Conservation (phyloP, 495 filamentous ascomycete species). For the Podospora conica region DNA sequence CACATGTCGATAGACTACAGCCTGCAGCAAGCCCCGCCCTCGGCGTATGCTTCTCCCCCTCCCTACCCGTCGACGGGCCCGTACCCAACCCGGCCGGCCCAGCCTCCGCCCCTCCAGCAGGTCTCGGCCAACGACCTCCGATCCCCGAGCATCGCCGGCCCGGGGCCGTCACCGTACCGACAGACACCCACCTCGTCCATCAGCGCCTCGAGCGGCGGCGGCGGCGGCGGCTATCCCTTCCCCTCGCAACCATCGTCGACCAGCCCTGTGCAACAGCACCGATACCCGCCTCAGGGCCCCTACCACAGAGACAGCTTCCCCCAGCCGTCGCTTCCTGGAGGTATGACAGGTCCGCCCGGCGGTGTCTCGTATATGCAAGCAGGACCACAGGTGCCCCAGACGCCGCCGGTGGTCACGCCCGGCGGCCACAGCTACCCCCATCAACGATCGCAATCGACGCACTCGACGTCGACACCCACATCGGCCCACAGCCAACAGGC, state of each 20-base stretch:
- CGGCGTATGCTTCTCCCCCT: slow-evolving; percentile 35
- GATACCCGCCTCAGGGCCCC: slow-evolving; percentile 34
- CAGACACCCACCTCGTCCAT: slow-evolving; percentile 42
- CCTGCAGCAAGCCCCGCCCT: slow-evolving; percentile 18
- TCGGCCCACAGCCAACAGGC: slow-evolving; percentile 50
- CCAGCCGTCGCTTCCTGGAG: slow-evolving; percentile 31
- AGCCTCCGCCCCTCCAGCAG: slow-evolving; percentile 47
- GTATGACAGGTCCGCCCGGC: slow-evolving; percentile 38
- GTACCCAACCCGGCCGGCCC: slow-evolving; percentile 35
- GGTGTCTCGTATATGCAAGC: slow-evolving; percentile 37
- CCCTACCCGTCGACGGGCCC: slow-evolving; percentile 34
- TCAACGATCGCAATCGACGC: slow-evolving; percentile 45
- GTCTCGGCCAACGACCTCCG: slow-evolving; percentile 42
- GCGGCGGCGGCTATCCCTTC: slow-evolving; percentile 50
- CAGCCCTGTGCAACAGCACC: slow-evolving; percentile 44
- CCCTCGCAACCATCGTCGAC: slow-evolving; percentile 48
- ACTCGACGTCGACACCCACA: slow-evolving; percentile 52
- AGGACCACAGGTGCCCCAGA: slow-evolving; percentile 43
- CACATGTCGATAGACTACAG: slow-evolving; percentile 38
- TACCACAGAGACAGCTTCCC: slow-evolving; percentile 48
- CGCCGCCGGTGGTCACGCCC: slow-evolving; percentile 43
- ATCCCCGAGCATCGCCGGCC: slow-evolving; percentile 43
- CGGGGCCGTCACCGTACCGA: slow-evolving; percentile 49
- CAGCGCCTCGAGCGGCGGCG: slow-evolving; percentile 34
- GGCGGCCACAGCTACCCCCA: slow-evolving; percentile 38